Base-by-base conservation (phyloP, 2,329 filamentous ascomycete genomes). In the Epicoccum nigrum region DNA sequence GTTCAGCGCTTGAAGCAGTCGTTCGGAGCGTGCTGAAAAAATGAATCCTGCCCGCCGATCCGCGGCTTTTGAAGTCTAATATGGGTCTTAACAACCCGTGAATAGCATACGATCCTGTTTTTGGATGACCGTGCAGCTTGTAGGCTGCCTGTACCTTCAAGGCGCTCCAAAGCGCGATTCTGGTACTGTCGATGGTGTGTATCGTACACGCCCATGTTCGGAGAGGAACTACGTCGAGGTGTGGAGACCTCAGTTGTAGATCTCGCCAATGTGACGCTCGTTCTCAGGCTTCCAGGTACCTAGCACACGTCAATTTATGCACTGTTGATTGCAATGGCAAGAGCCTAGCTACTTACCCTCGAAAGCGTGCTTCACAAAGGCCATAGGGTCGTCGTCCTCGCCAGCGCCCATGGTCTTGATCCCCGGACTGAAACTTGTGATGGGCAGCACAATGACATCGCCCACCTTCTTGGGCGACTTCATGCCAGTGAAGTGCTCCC, bases 341-440 rank as follows among this genome's bases (percentile, higher is more conserved):
- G 23, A n/a, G 11, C 7, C 6, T 25, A 7, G 8, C 5, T 42
- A 73, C 82, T 61, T 78, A 95, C 93, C 94, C 79, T 96, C 90
- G 73, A 99, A 99, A 47, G 92, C 87, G 76, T 99, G 94, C 77
- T 94, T 92, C 55, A 99, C 94, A 79, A 96, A 97, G 1, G 94
- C 94, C 90, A 96, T 93, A 1, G 92, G 91, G 70, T 97, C 88
- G 62, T 97, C 91, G 33, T 86, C 82, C 56, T 95, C 92, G 66
- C 87, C 87, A 37, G 94, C 89, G 11, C 89, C 90, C 92, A 97
- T 97, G 71, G 96, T 92, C 63, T 86, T 84, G 35, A 97, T 91
- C 20, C 94, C 94, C 0, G 94, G 94, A 65, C 92, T 96, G 79
- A 99, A 99, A 74, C 92, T 93, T 6, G 94, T 99, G 65, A 99